Evolutionary conservation across 2,329 filamentous ascomycete genomes (phyloP), one percentile per base, ranked within the genome.

Genomic region (Diaporthe citri): DNA sequence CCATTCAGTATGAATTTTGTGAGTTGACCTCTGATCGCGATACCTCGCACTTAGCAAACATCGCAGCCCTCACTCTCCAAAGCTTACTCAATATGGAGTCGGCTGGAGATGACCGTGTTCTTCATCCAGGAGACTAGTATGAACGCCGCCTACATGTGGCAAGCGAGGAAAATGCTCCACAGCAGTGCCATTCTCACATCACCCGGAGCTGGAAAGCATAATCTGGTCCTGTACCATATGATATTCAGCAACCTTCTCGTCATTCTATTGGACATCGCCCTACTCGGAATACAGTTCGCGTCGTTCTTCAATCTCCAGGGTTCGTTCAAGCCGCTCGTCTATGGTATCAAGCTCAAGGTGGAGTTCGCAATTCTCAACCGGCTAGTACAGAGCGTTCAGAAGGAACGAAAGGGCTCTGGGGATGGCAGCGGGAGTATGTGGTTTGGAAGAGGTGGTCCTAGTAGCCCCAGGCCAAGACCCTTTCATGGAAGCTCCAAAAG

Each of bases 101-200:
- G 55, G 15, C 55, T 57, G 28, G 55, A 57, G 55, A 57, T 57
- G 55, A 57, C 55, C 55, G 8, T 57, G 3, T 57, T 57, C 55
- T 57, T 57, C 31, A 5, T 57, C 9, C 55, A 57, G 9, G 28
- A 57, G 31, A 36, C 55, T 22, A 34, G 55, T 4, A 57, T 34
- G 55, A 57, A 57, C 28, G 28, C 55, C 8, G 3, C 22, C 15
- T 34, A 34, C 28, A 57, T 57, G 15, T 57, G 31, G 55, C 28
- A 36, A 34, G 55, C 55, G 28, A 57, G 28, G 15, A 20, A 34
- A 22, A 4, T 57, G 55, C 28, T 56, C 17, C 55, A 34, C 55
- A 57, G 55, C 28, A 57, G 55, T 31, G 36, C 52, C 52, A 34
- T 56, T 31, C 52, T 56, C 15, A 31, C 25, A 34, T 20, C 52